phyloP scores from a whole-genome alignment of 805 yeast genomes.

The Maudiozyma saulgeensis region DNA sequence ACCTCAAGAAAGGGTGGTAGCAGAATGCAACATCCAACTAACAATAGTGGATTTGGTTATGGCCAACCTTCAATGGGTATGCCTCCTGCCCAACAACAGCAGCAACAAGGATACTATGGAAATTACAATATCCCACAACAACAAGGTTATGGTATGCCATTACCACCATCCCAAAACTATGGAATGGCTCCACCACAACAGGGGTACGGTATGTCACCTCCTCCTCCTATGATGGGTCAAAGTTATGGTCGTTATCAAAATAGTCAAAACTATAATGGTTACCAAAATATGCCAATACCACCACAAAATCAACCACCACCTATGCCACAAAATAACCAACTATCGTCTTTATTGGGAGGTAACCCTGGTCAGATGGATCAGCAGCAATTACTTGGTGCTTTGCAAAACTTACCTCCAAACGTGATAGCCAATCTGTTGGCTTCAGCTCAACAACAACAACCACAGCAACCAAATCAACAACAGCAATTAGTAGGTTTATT shows the following conservation, averaged over 20 bases:
- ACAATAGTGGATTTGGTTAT: constrained; percentile 1
- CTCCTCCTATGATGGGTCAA: constrained; percentile 6
- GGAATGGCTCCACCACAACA: constrained; percentile 13
- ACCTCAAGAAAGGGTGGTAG: constrained; percentile 10
- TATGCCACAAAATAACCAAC: constrained; percentile 20
- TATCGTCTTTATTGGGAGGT: constrained; percentile 18
- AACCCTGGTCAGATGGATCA: constrained; percentile 22
- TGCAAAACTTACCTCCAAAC: constrained; percentile 29
- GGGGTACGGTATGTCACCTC: constrained; percentile 7
- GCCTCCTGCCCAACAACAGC: constrained; percentile 9
- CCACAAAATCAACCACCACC: constrained; percentile 17
- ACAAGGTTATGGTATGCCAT: constrained; percentile 1
- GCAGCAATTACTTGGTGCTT: constrained; percentile 25
- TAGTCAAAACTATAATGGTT: constrained; percentile 12
- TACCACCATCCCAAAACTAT: constrained; percentile 11
- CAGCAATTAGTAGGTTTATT: constrained; percentile 26
- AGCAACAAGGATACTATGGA: constrained; percentile 7
- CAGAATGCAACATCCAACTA: neutral
- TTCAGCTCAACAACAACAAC: constrained; percentile 27
- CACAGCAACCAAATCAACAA: constrained; percentile 10
- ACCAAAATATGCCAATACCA: constrained; percentile 10
- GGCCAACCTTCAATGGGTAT: constrained; percentile 1
- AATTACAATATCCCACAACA: constrained; percentile 2
- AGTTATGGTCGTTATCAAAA: constrained; percentile 8
- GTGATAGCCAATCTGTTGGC: constrained; percentile 25